Evolutionary conservation across 306 rosid species (phyloP).

Genomic region (Alnus rubra): DNA sequence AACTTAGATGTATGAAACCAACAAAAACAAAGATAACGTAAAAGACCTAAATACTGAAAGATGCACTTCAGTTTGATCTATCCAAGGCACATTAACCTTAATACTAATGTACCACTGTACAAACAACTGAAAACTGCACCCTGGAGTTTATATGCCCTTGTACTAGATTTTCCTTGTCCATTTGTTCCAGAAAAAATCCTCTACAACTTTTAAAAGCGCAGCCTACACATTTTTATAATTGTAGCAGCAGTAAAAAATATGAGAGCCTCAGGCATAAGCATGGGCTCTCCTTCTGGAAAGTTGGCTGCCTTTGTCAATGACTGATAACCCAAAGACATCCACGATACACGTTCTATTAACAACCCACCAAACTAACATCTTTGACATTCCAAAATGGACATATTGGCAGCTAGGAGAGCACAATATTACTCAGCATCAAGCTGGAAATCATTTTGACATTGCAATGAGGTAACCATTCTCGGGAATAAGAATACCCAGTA

Average conservation of each 20-base stretch:
- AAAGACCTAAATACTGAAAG: not conserved
- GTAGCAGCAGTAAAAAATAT: not conserved
- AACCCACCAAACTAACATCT: not conserved
- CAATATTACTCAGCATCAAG: not conserved
- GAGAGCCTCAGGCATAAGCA: not conserved
- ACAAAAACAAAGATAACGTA: not conserved
- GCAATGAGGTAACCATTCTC: not conserved
- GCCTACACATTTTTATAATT: not conserved
- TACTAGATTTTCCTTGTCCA: not conserved
- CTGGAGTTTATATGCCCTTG: not conserved
- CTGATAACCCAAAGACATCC: not conserved
- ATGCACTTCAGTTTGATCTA: not conserved
- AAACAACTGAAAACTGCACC: not conserved
- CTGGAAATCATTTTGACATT: not conserved
- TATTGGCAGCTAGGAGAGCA: conserved; percentile 3
- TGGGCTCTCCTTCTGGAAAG: not conserved
- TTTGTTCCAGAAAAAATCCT: not conserved
- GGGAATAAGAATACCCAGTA: not conserved
- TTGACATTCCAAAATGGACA: not conserved
- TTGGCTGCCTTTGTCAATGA: not conserved
- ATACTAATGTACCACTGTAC: not conserved
- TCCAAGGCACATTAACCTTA: not conserved
- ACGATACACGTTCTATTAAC: not conserved
- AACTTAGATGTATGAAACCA: not conserved
- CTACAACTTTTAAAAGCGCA: not conserved